Evolutionary conservation across 495 filamentous ascomycete species (phyloP), one percentile per base, ranked within the genome.

Genomic region (Tricharina praecox): DNA sequence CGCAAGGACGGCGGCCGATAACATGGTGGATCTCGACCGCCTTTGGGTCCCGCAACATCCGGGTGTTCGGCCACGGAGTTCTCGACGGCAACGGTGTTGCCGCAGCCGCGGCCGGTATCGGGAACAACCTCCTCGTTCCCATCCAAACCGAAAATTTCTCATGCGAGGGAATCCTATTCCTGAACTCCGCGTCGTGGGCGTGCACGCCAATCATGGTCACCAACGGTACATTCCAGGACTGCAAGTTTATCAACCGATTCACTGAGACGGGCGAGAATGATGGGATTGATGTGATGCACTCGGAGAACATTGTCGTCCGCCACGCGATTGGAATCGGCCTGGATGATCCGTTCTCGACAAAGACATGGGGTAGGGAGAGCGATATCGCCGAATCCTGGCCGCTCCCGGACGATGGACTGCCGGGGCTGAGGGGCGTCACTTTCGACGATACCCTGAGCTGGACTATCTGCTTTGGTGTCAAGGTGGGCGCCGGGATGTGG

Each of bases 1-100:
- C 52, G 5, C 52, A 54, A 25, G 42, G 38, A 18, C 42, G 41
- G 4, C 48, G 52, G 7, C 37, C 51, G 23, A 46, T 54, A 16
- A 54, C 52, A 5, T 50, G 48, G 48, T 54, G 52, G 52, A 50
- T 54, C 9, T n/a, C 41, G 5, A 54, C 52, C 8, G 52, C 34
- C 33, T 50, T 50, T 10, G 38, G 38, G 33, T 37, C 33, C 16
- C 45, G 13, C 11, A 54, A 54, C 26, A 47, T 54, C 40, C 35
- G 33, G 24, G 36, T 54, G 35, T 50, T 39, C 19, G 52, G 52
- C 2, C 52, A 48, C 0, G 52, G 52, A 1, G 39, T 36, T 2
- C 9, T 54, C 13, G 52, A 54, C 25, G 52, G 52, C 13, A 50
- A 47, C 20, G 52, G 52, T 4, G 19, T 38, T 10, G 34, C 24